phyloP scores from a whole-genome alignment of 805 yeast species.

The Naumovozyma dairenensis region DNA sequence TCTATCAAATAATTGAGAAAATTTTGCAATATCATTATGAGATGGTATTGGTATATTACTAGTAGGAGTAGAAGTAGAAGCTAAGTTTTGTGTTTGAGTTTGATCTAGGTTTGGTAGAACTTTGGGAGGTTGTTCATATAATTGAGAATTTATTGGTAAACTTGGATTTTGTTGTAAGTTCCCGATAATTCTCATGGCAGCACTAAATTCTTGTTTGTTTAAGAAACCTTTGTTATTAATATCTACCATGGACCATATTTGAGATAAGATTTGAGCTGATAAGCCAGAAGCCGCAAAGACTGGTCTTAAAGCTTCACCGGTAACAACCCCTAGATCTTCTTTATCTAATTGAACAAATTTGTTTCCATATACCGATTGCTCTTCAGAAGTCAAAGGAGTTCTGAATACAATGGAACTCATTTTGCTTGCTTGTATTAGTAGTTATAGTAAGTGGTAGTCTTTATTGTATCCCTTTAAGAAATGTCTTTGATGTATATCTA shows the following conservation, averaged over 20 bases:
- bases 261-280: constrained; percentile 68
- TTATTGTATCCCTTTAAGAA: too few relatives aligned
- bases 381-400: constrained; percentile 54
- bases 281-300: constrained; percentile 80
- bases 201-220: constrained; percentile 68
- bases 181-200: constrained; percentile 83
- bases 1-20: constrained; percentile 63
- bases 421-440: too few relatives aligned
- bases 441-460: too few relatives aligned
- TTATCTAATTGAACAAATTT: constrained; percentile 73
- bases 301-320: constrained; percentile 79
- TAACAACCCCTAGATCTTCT: constrained; percentile 67
- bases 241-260: constrained; percentile 94
- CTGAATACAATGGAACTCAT: constrained; percentile 24
- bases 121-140: constrained; percentile 21
- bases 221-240: constrained; percentile 77
- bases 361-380: constrained; percentile 61
- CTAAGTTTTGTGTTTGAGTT: constrained; percentile 25
- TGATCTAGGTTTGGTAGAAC: constrained; percentile 38
- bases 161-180: constrained; percentile 61
- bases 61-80: constrained; percentile 27
- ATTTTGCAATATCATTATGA: constrained; percentile 49
- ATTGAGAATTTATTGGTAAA: constrained; percentile 39
- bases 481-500: too few relatives aligned
- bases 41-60: constrained; percentile 42